Base-by-base conservation (phyloP, 495 filamentous ascomycete species). In the Mycothermus thermophilus region DNA sequence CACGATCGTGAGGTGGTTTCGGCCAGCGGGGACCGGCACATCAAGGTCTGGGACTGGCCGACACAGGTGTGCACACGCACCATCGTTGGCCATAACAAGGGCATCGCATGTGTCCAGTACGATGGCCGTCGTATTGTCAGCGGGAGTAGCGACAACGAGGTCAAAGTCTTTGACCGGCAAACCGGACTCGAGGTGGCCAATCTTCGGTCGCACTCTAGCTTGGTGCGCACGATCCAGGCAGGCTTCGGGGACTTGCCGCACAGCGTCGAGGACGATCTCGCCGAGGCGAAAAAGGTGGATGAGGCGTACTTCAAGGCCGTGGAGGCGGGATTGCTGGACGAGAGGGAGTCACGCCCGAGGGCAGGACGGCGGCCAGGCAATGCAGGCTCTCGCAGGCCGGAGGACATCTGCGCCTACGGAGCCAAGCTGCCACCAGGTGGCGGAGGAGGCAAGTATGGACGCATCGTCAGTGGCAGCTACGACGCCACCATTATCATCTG, bases 41-140 rank as follows among this genome's bases (percentile, higher is more conserved):
- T 96, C 48, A 93, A 92, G 47, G 67, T 94, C 11, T 99, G 92
- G 92, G 81, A 90, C 50, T 77, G 94, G 56, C 75, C 75, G 12
- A 81, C 73, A 1, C 83, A 86, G 32, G 57, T 64, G 10, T 88
- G 82, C 51, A 62, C 68, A 12, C 75, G 77, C 44, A 90, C 81
- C 7, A 71, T 92, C 24, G 57, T 81, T 29, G 92, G 90, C 4
- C 90, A 99, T 49, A 71, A 71, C 37, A 99, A 96, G 55, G 90
- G 90, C 12, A 96, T 99, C 49, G 90, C 90, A 11, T 99, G 90
- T 57, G 83, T 99, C 13, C 87, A 96, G 56, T 94, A 83, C 46
- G 90, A 99, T 55, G 86, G 83, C n/a, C 77, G 80, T n/a, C 74
- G 88, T 3, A 93, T 99, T 34, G 83, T 99, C 29, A 92, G 80